Percentiles rank a stretch among this genome's conserved stretches.
phyloP scores from a whole-genome alignment of 176 grass and related monocot genomes.

The Zoysia pacifica region DNA sequence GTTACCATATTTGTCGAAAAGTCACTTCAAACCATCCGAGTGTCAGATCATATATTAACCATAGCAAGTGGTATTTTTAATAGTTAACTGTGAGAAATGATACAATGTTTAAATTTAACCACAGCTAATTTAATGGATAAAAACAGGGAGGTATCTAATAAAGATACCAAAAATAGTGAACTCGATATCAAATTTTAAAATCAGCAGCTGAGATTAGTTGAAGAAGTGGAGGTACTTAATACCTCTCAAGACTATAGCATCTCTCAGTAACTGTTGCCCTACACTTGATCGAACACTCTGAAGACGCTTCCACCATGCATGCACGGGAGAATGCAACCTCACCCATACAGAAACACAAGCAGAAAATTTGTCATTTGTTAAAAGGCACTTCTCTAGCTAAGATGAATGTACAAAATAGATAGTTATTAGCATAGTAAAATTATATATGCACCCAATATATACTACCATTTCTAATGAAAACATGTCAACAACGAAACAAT shows the following conservation, averaged over 20 bases:
- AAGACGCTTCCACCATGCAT: background rate
- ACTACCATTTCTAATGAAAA: background rate
- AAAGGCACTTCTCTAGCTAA: background rate
- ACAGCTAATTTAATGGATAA: too few species aligned
- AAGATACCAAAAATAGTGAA: too few species aligned
- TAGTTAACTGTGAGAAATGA: too few species aligned
- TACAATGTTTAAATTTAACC: too few species aligned
- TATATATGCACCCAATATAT: background rate
- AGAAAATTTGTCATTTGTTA: constrained; percentile 2
- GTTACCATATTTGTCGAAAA: background rate
- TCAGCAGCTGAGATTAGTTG: too few species aligned
- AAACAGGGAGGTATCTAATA: too few species aligned
- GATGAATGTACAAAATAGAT: background rate
- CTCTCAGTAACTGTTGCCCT: background rate
- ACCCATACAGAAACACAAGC: background rate
- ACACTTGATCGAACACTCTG: background rate
- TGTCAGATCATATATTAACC: background rate
- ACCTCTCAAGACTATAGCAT: too few species aligned
- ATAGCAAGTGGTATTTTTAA: background rate
- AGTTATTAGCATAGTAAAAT: background rate
- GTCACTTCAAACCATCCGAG: background rate
- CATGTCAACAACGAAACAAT: too few species aligned
- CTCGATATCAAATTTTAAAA: too few species aligned
- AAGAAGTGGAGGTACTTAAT: too few species aligned
- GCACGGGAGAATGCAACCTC: background rate